Evolutionary conservation across 2,329 filamentous ascomycete species (phyloP).

Genomic region (Beauveria scarabaeidicola): DNA sequence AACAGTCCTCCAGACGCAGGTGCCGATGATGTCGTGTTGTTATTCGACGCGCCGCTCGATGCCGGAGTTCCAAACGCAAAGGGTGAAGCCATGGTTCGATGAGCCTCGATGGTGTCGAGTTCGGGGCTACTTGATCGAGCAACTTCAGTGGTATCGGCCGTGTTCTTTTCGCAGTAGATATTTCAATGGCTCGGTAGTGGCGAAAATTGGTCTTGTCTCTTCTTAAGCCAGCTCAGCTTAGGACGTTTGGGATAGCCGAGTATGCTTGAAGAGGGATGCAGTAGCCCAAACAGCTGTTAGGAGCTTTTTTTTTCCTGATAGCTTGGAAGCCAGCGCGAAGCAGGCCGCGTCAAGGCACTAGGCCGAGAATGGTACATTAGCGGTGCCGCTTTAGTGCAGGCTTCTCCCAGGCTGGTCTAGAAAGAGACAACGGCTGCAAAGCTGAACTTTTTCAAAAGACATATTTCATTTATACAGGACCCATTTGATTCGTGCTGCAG

Average conservation of each 20-base stretch:
- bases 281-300: background rate
- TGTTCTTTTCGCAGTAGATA: background rate
- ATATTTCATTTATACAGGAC: background rate
- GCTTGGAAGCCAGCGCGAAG: slow-evolving; percentile 8
- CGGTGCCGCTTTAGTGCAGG: background rate
- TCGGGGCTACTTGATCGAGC: background rate
- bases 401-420: too few species aligned
- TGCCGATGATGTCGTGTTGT: slow-evolving; percentile 27
- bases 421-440: background rate
- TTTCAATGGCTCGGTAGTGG: background rate
- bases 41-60: slow-evolving; percentile 25
- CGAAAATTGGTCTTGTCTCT: background rate
- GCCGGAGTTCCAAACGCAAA: slow-evolving; percentile 30
- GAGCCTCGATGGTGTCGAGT: background rate
- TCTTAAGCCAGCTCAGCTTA: background rate
- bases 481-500: too few species aligned
- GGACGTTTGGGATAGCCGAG: background rate
- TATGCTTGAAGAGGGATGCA: slow-evolving; percentile 1
- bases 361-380: background rate
- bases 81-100: slow-evolving; percentile 24
- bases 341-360: background rate
- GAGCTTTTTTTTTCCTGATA: slow-evolving; percentile 13
- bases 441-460: background rate
- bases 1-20: slow-evolving; percentile 27
- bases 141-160: background rate